phyloP scores from a whole-genome alignment of 148 eudicot species.

The Vaccinium vitisidaea region DNA sequence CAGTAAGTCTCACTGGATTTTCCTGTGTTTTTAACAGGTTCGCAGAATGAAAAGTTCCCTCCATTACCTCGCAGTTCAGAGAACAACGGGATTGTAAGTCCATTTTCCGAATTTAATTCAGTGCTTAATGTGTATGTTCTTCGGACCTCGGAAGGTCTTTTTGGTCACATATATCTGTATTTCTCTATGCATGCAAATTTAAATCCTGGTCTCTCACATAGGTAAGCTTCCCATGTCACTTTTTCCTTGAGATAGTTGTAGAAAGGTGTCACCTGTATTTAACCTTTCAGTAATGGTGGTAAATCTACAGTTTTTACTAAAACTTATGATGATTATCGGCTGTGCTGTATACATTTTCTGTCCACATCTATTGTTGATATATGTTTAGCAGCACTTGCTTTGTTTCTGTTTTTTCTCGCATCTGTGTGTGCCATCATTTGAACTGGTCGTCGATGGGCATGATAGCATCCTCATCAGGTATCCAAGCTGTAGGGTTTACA shows the following conservation, averaged over 20 bases:
- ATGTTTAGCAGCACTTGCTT: background rate
- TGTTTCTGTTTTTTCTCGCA: background rate
- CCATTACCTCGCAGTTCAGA: conserved; percentile 55
- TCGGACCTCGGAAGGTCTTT: background rate
- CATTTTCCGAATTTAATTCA: conserved; percentile 13
- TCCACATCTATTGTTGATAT: background rate
- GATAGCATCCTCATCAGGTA: background rate
- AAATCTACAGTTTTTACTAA: background rate
- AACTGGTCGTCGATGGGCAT: background rate
- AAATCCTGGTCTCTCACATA: background rate
- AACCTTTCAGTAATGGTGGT: background rate
- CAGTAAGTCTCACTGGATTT: conserved; percentile 4
- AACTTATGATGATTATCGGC: background rate
- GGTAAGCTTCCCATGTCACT: background rate
- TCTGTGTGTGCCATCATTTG: background rate
- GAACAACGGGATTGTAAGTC: conserved; percentile 73
- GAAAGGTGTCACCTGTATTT: background rate
- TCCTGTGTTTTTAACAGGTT: conserved; percentile 39
- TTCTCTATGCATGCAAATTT: background rate
- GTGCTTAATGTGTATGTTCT: background rate
- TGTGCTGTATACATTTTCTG: background rate
- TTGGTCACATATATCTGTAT: background rate
- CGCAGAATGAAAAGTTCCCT: conserved; percentile 61
- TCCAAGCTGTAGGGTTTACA: background rate
- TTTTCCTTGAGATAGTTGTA: conserved; percentile 5